Conservation (phyloP, 202 grass and related monocot species). For the Carex sylvatica region DNA sequence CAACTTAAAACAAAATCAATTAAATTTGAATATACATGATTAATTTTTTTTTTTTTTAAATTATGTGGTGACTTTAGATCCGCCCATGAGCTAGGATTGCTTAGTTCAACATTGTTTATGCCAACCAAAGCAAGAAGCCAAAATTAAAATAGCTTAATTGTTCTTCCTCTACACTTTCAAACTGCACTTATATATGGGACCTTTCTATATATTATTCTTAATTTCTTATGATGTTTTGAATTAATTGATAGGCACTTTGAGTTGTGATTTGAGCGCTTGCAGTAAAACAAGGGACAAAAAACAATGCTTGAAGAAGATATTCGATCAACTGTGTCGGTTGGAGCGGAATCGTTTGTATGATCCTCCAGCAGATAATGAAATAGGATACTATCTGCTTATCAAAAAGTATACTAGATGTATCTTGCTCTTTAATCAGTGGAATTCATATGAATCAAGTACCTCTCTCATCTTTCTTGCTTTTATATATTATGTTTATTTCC, state of each 20-base stretch:
- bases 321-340: background rate
- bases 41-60: too few relatives aligned
- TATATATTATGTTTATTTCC: background rate
- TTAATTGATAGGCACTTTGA: background rate
- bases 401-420: background rate
- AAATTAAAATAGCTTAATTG: too few relatives aligned
- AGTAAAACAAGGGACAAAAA: background rate
- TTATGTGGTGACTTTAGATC: too few relatives aligned
- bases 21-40: too few relatives aligned
- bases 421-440: background rate
- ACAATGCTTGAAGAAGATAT: constrained; percentile 16
- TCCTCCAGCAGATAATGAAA: background rate
- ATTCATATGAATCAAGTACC: background rate
- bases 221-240: background rate
- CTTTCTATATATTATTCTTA: background rate
- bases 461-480: background rate
- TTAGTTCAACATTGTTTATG: too few relatives aligned
- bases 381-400: background rate
- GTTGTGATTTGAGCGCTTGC: background rate
- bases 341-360: constrained; percentile 14
- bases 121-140: too few relatives aligned
- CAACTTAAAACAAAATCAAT: too few relatives aligned
- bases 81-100: too few relatives aligned
- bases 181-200: too few relatives aligned
- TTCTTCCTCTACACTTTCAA: too few relatives aligned